Evolutionary conservation across 73 alveolate genomes (phyloP), one percentile per base, ranked within the genome.

Genomic region (Paramecium tetraurelia): DNA sequence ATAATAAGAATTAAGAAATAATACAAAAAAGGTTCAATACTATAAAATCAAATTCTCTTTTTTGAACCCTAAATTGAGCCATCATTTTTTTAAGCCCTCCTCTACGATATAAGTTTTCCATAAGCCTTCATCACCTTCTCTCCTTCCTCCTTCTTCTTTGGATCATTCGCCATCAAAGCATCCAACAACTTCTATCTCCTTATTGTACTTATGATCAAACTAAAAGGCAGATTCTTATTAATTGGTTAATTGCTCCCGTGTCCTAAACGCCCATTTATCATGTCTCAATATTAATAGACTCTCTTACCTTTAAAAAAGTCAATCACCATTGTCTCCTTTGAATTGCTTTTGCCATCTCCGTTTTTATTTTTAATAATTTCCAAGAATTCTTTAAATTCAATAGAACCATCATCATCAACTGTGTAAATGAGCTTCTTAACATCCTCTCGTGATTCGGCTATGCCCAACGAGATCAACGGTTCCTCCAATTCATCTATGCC

Each of bases 391-490:
- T 94, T 92, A 92, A 97, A 97, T 85, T 97, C 98, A 38, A 97
- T 97, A 85, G 76, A 95, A 3, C 97, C 97, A 93, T 97, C 99
- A 50, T 94, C 96, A 89, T 97, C 99, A 29, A 96, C 99, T 7
- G 93, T 70, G 31, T 92, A 92, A 48, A 97, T 94, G 85, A 97
- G 77, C 29, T 96, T 95, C 71, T 94, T 84, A 5, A 97, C 99
- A 90, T 97, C 98, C n/a, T 97, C 99, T 89, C 98, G 89, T 24
- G 96, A 94, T 72, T 97, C 98, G 1, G 99, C 99, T 50, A 97
- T 92, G 20, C 99, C 99, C 31, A 97, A 92, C 10, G 99, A 97
- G n/a, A 97, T 96, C 70, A 97, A 93, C 0, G 99, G 99, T 24
- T 97, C 99, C 86, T 96, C 99, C 35, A 97, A 92, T 85, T 97